Evolutionary conservation across 2,329 filamentous ascomycete species (phyloP), one percentile per base, ranked within the genome.

Genomic region (Talaromyces sp.): DNA sequence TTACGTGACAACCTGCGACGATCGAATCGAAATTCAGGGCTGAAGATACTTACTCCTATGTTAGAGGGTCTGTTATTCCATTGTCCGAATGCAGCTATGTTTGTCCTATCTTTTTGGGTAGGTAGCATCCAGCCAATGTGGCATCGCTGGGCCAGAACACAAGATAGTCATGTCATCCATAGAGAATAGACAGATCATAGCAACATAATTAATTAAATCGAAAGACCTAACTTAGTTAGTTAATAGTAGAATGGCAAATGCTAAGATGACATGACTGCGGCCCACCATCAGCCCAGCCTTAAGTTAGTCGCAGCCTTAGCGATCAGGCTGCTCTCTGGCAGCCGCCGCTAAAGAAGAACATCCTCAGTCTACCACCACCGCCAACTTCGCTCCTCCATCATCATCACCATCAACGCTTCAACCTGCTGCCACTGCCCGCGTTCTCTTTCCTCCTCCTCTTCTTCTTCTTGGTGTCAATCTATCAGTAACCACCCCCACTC

Each of bases 331-430:
- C 48, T 5, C 3, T 13, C 31, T 19, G 33, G n/a, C n/a, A 28
- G 40, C 21, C 7, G 52, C 36, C 37, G 53, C 53, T 52, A 51
- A 55, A 50, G 54, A 63, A 43, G 53, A 61, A 45, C 36, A 59
- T 33, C 17, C 22, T 22, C 51, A 21, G 21, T 15, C 53, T 35
- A 39, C 22, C 50, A 40, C 48, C 50, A 41, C 36, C 48, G 36
- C 35, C 36, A 53, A 22, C 21, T 28, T 39, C 21, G 60, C 58
- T 60, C 57, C 62, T 63, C 61, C 58, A 66, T 62, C 65, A 36
- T 53, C 56, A 40, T 50, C 55, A 37, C 15, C 55, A 35, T 28
- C 33, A 21, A 15, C 22, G 21, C 17, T 15, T 46, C 31, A 43
- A 22, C 41, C 37, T 35, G 39, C 31, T 39, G 33, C 52, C 57